These are phyloP conservation scores for Penicillium robsamsonii DNA, from an alignment of 495 filamentous ascomycete genomes.

Conservation along the genomic window DNA sequence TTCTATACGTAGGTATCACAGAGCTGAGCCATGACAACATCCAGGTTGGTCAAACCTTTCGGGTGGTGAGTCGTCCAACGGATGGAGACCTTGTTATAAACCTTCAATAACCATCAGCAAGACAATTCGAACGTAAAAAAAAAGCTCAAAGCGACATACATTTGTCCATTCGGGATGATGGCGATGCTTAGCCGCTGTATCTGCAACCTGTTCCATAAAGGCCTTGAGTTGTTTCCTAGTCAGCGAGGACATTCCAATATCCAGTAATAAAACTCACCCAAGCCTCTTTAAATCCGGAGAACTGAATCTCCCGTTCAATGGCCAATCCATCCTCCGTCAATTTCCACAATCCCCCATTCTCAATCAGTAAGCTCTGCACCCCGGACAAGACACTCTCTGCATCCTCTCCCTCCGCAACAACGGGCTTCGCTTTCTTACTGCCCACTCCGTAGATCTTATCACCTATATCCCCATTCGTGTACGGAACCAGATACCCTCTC, in stretches of 20 bases:
- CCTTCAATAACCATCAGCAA: background rate
- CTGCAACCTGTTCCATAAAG: constrained; percentile 7
- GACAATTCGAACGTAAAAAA: background rate
- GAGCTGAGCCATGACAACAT: constrained; percentile 1
- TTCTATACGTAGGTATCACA: constrained; percentile 1
- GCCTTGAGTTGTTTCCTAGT: background rate
- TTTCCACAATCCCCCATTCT: constrained; percentile 4
- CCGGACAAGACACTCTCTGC: background rate
- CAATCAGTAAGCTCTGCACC: constrained; percentile 1
- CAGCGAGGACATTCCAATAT: background rate
- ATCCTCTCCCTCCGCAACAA: constrained; percentile 2
- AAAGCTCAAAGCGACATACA: background rate
- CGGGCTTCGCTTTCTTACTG: background rate
- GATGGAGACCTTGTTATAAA: constrained; percentile 5
- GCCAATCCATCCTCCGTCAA: constrained; percentile 2
- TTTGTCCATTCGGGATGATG: constrained; percentile 7
- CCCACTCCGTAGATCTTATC: constrained; percentile 7
- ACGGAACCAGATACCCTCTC: background rate
- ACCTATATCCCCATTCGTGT: constrained; percentile 4
- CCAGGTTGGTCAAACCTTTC: background rate
- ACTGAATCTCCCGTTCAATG: constrained; percentile 4
- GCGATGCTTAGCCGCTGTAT: background rate
- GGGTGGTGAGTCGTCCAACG: constrained; percentile 3
- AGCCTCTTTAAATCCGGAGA: background rate
- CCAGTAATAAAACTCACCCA: background rate